Percentiles rank a stretch among this genome's conserved stretches.
Evolutionary conservation across 2,329 filamentous ascomycete genomes (phyloP).

Genomic region (Neofusicoccum kwambonambiense): DNA sequence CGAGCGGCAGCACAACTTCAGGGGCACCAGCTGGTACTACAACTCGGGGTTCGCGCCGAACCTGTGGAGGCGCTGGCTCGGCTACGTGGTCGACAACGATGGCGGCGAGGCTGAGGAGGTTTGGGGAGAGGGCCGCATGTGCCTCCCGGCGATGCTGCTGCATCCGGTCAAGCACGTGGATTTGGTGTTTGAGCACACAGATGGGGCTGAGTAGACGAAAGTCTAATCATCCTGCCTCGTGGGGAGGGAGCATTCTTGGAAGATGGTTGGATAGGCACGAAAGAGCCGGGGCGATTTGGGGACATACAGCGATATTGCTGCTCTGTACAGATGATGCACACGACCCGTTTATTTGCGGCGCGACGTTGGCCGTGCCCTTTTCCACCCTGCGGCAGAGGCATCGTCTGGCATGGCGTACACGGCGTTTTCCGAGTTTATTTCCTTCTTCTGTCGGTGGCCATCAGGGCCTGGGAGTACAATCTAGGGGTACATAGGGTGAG

Average conservation of each 20-base stretch:
- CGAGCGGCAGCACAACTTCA: conserved; percentile 54
- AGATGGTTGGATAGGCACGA: not conserved
- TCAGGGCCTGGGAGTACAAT: not conserved
- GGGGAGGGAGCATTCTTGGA: not conserved
- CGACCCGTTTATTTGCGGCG: not conserved
- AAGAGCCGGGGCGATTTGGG: not conserved
- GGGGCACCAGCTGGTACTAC: conserved; percentile 55
- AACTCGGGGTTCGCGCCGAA: conserved; percentile 53
- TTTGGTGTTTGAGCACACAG: conserved; percentile 44
- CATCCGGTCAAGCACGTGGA: conserved; percentile 54
- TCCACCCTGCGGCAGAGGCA: not conserved
- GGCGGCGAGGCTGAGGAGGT: conserved; percentile 46
- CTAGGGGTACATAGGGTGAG: not conserved
- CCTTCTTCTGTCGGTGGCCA: not conserved
- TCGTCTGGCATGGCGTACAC: not conserved
- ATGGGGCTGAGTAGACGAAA: conserved; percentile 22
- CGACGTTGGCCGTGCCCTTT: not conserved
- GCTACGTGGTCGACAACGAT: conserved; percentile 52
- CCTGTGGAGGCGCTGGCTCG: conserved; percentile 57
- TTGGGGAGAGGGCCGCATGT: conserved; percentile 49
- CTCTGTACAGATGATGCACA: conserved; percentile 12
- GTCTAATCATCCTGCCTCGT: not conserved
- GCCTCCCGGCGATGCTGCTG: conserved; percentile 47
- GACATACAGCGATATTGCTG: not conserved
- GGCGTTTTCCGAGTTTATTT: not conserved